Evolutionary conservation across 768 basidiomycete genomes (phyloP).

Genomic region (Suillus spraguei): DNA sequence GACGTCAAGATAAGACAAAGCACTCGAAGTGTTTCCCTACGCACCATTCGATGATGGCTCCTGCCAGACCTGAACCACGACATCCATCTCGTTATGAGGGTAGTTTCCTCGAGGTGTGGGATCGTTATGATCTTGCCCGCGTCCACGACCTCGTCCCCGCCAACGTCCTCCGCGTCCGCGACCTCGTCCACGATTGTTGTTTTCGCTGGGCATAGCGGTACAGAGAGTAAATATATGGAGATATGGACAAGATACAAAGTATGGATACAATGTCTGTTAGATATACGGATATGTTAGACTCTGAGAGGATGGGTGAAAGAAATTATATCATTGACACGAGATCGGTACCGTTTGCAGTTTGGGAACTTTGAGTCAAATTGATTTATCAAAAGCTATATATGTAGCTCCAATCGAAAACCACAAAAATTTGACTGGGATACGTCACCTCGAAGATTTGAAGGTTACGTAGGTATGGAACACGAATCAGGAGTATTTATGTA

Average conservation of each 20-base stretch:
- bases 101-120: slow-evolving; percentile 19
- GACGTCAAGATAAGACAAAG: slow-evolving; percentile 10
- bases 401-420: background rate
- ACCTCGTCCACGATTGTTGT: slow-evolving; percentile 23
- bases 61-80: slow-evolving; percentile 28
- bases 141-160: background rate
- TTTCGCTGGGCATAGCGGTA: slow-evolving; percentile 23
- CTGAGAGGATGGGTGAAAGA: background rate
- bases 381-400: no score
- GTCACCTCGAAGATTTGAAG: background rate
- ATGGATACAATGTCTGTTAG: slow-evolving; percentile 10
- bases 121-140: background rate
- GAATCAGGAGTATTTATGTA: background rate
- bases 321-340: slow-evolving; percentile 1
- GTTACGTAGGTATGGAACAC: background rate
- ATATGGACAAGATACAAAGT: slow-evolving; percentile 11
- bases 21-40: slow-evolving; percentile 9
- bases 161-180: slow-evolving; percentile 8
- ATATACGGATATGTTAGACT: background rate
- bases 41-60: slow-evolving; percentile 18
- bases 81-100: slow-evolving; percentile 26
- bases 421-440: background rate
- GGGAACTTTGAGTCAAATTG: no score
- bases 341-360: background rate
- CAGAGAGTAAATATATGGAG: background rate